Evolutionary conservation across 139 green algal species (phyloP).

Genomic region (Chlorella sp.): DNA sequence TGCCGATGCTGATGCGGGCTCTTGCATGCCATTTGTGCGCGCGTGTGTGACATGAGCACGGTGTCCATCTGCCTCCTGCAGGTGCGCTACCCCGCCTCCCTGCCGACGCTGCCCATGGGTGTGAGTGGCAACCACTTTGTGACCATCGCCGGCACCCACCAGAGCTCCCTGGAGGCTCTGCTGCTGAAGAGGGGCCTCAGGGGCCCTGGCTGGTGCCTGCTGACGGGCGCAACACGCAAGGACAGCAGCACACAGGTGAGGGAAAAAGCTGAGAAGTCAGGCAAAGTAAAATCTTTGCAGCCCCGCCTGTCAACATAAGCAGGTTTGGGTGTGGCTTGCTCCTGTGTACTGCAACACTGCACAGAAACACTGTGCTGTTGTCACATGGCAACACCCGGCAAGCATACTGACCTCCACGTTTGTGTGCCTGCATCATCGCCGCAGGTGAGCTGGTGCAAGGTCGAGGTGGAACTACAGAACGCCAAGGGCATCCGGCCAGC

Average conservation of each 20-base stretch:
- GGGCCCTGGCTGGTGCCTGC: conserved; percentile 81
- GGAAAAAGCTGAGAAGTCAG: no score
- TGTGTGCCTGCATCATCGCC: neutral
- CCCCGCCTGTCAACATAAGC: no score
- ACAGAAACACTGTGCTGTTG: no score
- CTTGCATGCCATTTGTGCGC: no score
- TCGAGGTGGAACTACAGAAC: conserved; percentile 72
- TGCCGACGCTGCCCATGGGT: conserved; percentile 54
- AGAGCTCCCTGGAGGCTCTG: conserved; percentile 77
- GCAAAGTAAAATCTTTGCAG: no score
- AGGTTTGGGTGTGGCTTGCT: no score
- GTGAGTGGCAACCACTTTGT: conserved; percentile 21
- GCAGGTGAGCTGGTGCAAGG: conserved; percentile 86
- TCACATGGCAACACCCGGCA: no score
- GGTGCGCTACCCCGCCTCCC: conserved; percentile 59
- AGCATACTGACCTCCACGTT: neutral
- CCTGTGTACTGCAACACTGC: no score
- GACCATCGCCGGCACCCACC: conserved; percentile 60
- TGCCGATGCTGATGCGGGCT: no score
- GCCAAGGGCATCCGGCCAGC: conserved; percentile 22
- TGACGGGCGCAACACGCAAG: conserved; percentile 41
- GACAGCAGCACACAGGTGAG: neutral
- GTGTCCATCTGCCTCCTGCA: no score
- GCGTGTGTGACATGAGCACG: no score
- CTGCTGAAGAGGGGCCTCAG: conserved; percentile 89